A percentile compares a stretch with the other conserved stretches of the same genome.
phyloP scores from a whole-genome alignment of 2,329 filamentous ascomycete species.

The Xylariaceae sp. region DNA sequence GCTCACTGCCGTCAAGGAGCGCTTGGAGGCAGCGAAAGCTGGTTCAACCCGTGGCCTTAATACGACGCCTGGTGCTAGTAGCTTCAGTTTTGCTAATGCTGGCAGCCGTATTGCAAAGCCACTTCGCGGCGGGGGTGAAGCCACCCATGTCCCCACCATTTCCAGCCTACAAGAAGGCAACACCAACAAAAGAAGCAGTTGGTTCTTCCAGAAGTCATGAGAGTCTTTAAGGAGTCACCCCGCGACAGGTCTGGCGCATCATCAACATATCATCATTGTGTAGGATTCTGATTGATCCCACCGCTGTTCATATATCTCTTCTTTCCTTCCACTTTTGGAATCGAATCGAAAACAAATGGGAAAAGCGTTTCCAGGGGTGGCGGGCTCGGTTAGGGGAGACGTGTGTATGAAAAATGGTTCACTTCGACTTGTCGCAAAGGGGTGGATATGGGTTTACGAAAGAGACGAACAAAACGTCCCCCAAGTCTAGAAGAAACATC shows the following conservation, averaged over 20 bases:
- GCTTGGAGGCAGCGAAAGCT: slow-evolving; percentile 89
- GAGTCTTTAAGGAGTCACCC: background rate
- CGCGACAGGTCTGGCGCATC: background rate
- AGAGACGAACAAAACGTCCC: background rate
- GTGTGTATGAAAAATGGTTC: background rate
- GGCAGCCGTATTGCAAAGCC: slow-evolving; percentile 67
- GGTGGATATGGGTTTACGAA: slow-evolving; percentile 1
- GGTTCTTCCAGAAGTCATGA: slow-evolving; percentile 62
- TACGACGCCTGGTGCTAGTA: slow-evolving; percentile 53
- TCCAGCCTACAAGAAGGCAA: slow-evolving; percentile 52
- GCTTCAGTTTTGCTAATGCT: slow-evolving; percentile 64
- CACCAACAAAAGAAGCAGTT: slow-evolving; percentile 62
- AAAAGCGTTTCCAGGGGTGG: background rate
- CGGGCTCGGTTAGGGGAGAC: background rate
- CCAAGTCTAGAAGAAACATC: no score
- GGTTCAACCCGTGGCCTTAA: slow-evolving; percentile 82
- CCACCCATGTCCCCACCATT: slow-evolving; percentile 50
- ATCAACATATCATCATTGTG: background rate
- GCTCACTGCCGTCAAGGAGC: slow-evolving; percentile 94
- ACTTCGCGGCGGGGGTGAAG: slow-evolving; percentile 52
- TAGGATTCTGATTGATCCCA: slow-evolving; percentile 13
- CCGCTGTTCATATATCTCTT: slow-evolving; percentile 2
- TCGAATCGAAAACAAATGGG: background rate
- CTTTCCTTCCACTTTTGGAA: slow-evolving; percentile 3
- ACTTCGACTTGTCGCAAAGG: background rate